Base-by-base conservation (phyloP, 306 rosid species). In the Erythrophleum fordii region DNA sequence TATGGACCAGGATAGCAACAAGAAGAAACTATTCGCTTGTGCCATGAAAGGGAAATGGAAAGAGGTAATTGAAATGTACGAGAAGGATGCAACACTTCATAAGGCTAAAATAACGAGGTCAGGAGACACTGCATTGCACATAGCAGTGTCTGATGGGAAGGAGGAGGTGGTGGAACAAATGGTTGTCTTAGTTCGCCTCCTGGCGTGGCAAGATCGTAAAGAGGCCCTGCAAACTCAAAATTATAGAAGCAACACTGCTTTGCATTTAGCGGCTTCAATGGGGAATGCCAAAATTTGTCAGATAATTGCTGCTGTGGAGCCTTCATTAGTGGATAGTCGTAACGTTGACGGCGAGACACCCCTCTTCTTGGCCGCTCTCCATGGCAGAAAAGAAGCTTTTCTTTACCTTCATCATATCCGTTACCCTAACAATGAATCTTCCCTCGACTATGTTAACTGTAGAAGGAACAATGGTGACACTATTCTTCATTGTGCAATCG, bases 281-380 rank as follows among this genome's bases (percentile, higher is more conserved):
- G 91, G 90, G 58, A 85, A 18, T 13, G 42, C 16, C n/a, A 14
- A 0, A 12, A 83, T 87, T 78, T 87, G 92, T 56, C 0, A 8
- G 0, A 13, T 13, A 31, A 85, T 89, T 16, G 92, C 85, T 6
- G 1, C 4, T 0, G 12, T 0, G 0, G 25, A 80, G 1, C 39
- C 64, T 0, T 34, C 73, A 0, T 49, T 82, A 74, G 68, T 91
- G 20, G 46, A 39, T 22, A 1, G 10, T 22, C 77, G 59, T 2
- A 91, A 91, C 76, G 10, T n/a, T 1, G 86, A 80, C 0, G 83
- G 85, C 0, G 95, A 86, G 83, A 89, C 89, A 0, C 92, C 92
- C 29, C 72, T 91, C 18, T 89, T 89, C 81, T 55, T 85, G 77
- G 91, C 92, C 0, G 92, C 86, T 37, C 55, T 78, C 11, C 66